Base-by-base conservation (phyloP, 164 flowering plant genomes). In the Paratinospora sagittata region DNA sequence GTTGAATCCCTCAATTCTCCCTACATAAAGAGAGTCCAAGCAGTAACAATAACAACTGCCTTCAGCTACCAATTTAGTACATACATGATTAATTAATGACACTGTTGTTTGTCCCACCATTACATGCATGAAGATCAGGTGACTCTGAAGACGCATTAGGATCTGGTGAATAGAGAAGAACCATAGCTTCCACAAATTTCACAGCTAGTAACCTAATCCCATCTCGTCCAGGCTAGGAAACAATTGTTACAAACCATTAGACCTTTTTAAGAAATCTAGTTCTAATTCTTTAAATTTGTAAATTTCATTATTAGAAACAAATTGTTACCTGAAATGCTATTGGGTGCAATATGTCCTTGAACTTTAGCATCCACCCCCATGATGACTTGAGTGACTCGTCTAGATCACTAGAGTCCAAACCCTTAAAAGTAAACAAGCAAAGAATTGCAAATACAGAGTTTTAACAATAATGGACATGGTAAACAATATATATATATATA, bases 121-220 rank as follows among this genome's bases (percentile, higher is more conserved):
- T 91, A 77, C 39, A 70, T 30, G 60, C 68, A 41, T 72, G 73
- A 77, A 71, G 75, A 72, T 86, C 49, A 68, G 93, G 86, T 71
- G 90, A 88, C 75, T 89, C 95, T 47, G 84, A 78, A 66, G 86
- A 68, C 47, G 88, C 89, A 82, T 79, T 84, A 70, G 98, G 98
- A 82, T 96, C 93, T 73, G 97, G 93, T n/a, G 97, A 89, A 67
- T 89, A 93, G 66, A 96, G 91, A 76, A 91, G 87, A 77, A 93
- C 81, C 62, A 88, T 74, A 52, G 90, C 84, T 82, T 88, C 92
- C 41, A 96, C 89, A 85, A 91, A 96, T 78, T 86, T 91, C 79
- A 91, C 78, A 8, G 99, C 91, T 55, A 86, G 80, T 78, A 88
- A 75, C 76, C 88, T 84, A 66, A 81, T 78, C 23, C 97, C 97